A percentile compares a stretch with the other conserved stretches of the same genome.
phyloP scores from a whole-genome alignment of 2,329 filamentous ascomycete species.

The Passalora sequoiae region DNA sequence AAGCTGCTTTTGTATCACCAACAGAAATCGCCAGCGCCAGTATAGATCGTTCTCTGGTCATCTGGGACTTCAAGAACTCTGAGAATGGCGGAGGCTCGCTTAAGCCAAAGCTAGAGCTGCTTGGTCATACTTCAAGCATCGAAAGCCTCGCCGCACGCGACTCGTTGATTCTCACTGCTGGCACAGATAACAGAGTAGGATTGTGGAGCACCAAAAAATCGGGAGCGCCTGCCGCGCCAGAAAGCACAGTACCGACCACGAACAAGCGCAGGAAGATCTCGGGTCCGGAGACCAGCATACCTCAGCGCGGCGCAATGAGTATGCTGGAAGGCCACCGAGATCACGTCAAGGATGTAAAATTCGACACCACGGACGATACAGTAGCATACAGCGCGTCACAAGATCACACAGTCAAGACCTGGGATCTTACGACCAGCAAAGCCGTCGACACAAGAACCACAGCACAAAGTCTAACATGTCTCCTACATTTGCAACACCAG shows the following conservation, averaged over 20 bases:
- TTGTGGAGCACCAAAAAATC: constrained; percentile 80
- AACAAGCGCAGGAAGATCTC: constrained; percentile 71
- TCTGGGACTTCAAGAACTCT: constrained; percentile 78
- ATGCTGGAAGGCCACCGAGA: constrained; percentile 67
- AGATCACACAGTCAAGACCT: constrained; percentile 85
- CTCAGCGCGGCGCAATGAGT: constrained; percentile 73
- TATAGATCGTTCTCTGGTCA: constrained; percentile 74
- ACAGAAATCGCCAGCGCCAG: constrained; percentile 76
- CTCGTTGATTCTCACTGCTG: constrained; percentile 77
- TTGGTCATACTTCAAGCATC: constrained; percentile 71
- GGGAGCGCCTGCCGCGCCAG: constrained; percentile 67
- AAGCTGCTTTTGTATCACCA: constrained; percentile 75
- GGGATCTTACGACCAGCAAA: constrained; percentile 76
- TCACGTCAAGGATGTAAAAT: constrained; percentile 72
- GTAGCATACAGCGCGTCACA: constrained; percentile 88
- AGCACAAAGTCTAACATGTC: constrained; percentile 73
- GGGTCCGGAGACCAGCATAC: constrained; percentile 41
- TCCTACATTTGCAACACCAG: constrained; percentile 65
- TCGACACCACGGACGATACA: constrained; percentile 77
- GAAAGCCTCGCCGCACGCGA: constrained; percentile 73
- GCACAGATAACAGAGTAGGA: constrained; percentile 75
- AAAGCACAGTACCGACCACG: constrained; percentile 61
- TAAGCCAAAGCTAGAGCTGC: constrained; percentile 72
- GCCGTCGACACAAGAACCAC: constrained; percentile 80
- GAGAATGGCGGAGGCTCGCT: constrained; percentile 44